These are phyloP conservation scores for Trichosporon coremiiforme DNA, from an alignment of 1,284 basidiomycete genomes.

Conservation along the genomic window DNA sequence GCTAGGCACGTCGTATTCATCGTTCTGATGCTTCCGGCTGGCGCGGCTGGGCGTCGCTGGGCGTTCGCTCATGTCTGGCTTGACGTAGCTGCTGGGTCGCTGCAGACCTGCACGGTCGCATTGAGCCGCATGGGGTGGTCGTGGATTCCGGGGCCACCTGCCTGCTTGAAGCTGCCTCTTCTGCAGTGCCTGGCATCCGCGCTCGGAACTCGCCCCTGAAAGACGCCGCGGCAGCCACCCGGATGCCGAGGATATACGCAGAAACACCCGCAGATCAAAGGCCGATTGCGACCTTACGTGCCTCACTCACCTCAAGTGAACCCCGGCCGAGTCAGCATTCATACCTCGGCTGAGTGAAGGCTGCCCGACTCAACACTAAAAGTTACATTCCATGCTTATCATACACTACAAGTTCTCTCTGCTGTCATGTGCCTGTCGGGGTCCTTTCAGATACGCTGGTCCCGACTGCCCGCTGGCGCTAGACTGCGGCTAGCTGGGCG, in stretches of 20 bases:
- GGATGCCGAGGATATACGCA: not conserved
- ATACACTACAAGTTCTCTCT: not conserved
- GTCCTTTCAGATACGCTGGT: not conserved
- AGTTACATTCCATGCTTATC: conserved; percentile 11
- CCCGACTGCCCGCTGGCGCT: not conserved
- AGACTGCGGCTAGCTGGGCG: not conserved
- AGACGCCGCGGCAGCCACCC: not conserved
- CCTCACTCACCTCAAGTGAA: too few relatives aligned
- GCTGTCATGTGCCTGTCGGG: not conserved
- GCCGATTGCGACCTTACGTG: not conserved
- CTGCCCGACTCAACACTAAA: not conserved
- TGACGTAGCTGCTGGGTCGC: not conserved
- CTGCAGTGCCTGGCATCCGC: not conserved
- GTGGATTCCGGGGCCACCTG: not conserved
- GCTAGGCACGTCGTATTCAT: not conserved
- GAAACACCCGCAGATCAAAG: not conserved
- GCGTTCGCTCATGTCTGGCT: too few relatives aligned
- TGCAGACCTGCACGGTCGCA: too few relatives aligned
- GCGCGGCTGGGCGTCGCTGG: too few relatives aligned
- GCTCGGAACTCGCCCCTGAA: not conserved
- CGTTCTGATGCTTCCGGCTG: not conserved
- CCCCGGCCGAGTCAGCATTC: too few relatives aligned
- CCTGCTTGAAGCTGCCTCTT: too few relatives aligned
- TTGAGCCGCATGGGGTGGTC: too few relatives aligned
- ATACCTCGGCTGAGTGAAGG: too few relatives aligned